A percentile compares a stretch with the other conserved stretches of the same genome.
Conservation (phyloP, 108 stramenopile species). For the Cyclostephanos tholiformis region DNA sequence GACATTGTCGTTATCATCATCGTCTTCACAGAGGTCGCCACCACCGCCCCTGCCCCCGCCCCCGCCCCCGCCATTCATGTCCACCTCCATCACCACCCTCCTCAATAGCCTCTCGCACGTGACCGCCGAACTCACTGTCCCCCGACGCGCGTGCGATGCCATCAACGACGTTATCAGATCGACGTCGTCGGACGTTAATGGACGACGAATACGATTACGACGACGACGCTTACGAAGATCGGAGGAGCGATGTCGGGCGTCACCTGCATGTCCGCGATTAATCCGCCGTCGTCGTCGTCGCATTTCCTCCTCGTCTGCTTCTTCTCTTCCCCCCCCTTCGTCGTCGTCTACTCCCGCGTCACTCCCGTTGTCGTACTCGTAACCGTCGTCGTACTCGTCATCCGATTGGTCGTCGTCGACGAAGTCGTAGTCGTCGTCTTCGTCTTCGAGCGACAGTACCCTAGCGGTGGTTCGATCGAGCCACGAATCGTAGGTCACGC, state of each 20-base stretch:
- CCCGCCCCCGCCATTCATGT: constrained; percentile 11
- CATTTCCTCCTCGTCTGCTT: no score
- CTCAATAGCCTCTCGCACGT: constrained; percentile 65
- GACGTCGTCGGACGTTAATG: constrained; percentile 63
- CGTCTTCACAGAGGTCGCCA: neutral
- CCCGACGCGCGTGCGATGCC: constrained; percentile 61
- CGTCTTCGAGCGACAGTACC: constrained; percentile 22
- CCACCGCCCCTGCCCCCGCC: neutral
- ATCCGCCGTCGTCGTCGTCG: no score
- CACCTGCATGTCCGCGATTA: no score
- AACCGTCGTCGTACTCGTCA: neutral
- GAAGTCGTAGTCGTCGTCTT: neutral
- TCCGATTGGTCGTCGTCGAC: neutral
- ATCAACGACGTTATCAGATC: constrained; percentile 59
- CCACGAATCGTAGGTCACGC: constrained; percentile 31
- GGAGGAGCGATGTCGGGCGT: neutral
- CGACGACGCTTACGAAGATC: no score
- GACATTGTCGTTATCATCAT: neutral
- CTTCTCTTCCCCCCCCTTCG: neutral
- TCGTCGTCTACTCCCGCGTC: neutral
- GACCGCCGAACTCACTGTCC: constrained; percentile 53
- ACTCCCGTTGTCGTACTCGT: constrained; percentile 5
- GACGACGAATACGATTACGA: no score
- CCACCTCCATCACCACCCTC: constrained; percentile 65
- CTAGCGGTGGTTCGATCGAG: constrained; percentile 47